Base-by-base conservation (phyloP, 2,329 filamentous ascomycete genomes). In the Blumeria hordei region DNA sequence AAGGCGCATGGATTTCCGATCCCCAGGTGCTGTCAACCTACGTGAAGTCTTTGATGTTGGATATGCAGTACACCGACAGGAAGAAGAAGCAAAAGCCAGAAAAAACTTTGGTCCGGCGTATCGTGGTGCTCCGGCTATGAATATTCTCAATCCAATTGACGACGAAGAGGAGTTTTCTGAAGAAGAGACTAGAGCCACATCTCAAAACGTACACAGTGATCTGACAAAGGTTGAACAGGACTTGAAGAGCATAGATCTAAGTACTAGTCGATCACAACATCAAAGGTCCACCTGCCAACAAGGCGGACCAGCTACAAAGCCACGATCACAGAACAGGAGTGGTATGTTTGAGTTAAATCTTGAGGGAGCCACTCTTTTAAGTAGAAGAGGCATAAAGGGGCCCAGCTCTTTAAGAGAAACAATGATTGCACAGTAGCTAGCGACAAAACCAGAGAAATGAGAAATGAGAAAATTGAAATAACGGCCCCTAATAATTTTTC, bases 11-110 rank as follows among this genome's bases (percentile, higher is more conserved):
- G 92, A 98, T 67, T 98, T 96, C 80, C 80, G 92, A 56, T 96
- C 88, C 0, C 92, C 92, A 0, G 92, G 88, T 53, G 88, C 87
- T 2, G 83, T 98, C 68, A 96, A 96, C 66, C 72, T 98, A 11
- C 86, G 92, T 57, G 92, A 98, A 68, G 88, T 96, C 2, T 98
- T 98, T 61, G 92, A 98, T 64, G 90, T 98, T 52, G 83, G 87
- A n/a, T 98, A 98, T 64, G 90, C 92, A 8, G 92, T 98, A 8
- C 92, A 96, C 66, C 76, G 92, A 50, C 88, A 96, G 68, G 92
- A 96, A 68, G 92, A 98, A 66, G 92, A 96, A 68, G 82, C 80
- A 63, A 96, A 95, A 71, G 81, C 88, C 55, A 79, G 87, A 59
- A 94, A 93, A 68, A 85, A 93, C 64, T 76, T 88, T 62, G 72